Evolutionary conservation across 2,329 filamentous ascomycete genomes (phyloP).

Genomic region (Fusarium globosum): DNA sequence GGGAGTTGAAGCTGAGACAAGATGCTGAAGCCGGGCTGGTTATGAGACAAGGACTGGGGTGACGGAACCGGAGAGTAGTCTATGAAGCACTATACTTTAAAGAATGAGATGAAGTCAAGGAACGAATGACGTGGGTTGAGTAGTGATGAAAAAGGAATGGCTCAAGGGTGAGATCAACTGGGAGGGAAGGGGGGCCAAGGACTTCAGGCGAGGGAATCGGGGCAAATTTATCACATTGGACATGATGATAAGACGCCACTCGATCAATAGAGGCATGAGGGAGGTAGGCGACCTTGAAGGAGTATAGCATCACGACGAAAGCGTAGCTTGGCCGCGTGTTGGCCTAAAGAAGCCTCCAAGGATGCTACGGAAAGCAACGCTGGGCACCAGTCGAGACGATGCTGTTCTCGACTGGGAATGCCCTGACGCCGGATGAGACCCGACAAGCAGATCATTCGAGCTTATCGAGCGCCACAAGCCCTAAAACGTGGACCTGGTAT

Average conservation of each 20-base stretch:
- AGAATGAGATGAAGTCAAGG: conserved; percentile 30
- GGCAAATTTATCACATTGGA: conserved; percentile 32
- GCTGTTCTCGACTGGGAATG: conserved; percentile 17
- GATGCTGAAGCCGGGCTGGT: conserved; percentile 38
- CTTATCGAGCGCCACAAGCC: conserved; percentile 18
- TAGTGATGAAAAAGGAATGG: conserved; percentile 25
- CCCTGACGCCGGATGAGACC: conserved; percentile 18
- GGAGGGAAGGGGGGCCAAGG: conserved; percentile 9
- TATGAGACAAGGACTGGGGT: conserved; percentile 8
- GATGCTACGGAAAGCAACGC: conserved; percentile 34
- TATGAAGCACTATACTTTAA: conserved; percentile 19
- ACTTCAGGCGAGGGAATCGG: conserved; percentile 14
- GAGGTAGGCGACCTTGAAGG: neutral
- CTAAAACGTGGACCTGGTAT: conserved; percentile 36
- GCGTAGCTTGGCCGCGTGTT: conserved; percentile 15
- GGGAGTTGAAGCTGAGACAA: conserved; percentile 22
- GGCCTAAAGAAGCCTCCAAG: conserved; percentile 4
- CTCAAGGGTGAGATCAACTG: conserved; percentile 16
- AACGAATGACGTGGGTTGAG: conserved; percentile 25
- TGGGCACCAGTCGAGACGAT: conserved; percentile 4
- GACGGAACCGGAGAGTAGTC: conserved; percentile 24
- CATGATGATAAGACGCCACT: conserved; percentile 19
- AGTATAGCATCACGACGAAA: conserved; percentile 28
- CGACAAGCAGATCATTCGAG: neutral
- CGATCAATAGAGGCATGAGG: neutral